These are phyloP conservation scores for Tolypocladium nubicola DNA, from an alignment of 2,329 filamentous ascomycete genomes.

Conservation along the genomic window DNA sequence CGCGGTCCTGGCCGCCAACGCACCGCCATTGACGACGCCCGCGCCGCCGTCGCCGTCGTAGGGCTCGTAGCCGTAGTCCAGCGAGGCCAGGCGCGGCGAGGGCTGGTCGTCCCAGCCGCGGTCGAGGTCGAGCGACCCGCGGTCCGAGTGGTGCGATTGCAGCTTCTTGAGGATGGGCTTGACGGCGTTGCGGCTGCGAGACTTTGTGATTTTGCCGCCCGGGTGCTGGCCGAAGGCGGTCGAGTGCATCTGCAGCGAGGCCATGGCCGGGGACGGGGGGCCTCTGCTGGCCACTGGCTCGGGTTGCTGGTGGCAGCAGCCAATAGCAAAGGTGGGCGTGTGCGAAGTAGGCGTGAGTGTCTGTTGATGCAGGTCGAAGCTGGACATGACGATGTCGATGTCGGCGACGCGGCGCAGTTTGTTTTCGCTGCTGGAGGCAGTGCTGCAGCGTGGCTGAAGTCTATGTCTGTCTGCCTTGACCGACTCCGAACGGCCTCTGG, in stretches of 20 bases:
- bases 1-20: slow-evolving; percentile 4
- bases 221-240: slow-evolving; percentile 3
- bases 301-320: background rate
- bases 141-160: slow-evolving; percentile 38
- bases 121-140: slow-evolving; percentile 53
- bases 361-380: background rate
- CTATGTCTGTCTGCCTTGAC: background rate
- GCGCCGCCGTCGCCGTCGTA: slow-evolving; percentile 14
- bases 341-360: background rate
- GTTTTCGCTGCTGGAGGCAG: background rate
- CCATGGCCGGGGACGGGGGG: slow-evolving; percentile 8
- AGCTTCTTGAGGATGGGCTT: slow-evolving; percentile 55
- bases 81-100: slow-evolving; percentile 4
- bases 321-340: background rate
- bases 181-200: slow-evolving; percentile 35
- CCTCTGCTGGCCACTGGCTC: background rate
- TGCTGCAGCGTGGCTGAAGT: background rate
- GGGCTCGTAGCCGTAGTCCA: slow-evolving; percentile 12
- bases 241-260: slow-evolving; percentile 18
- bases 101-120: slow-evolving; percentile 47
- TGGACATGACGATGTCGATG: background rate
- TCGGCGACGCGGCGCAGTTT: background rate
- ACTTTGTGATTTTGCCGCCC: slow-evolving; percentile 28
- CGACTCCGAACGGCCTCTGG: background rate
- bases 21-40: slow-evolving; percentile 6